Base-by-base conservation (phyloP, 192 early-diverging fungal species). In the Linnemannia elongata region DNA sequence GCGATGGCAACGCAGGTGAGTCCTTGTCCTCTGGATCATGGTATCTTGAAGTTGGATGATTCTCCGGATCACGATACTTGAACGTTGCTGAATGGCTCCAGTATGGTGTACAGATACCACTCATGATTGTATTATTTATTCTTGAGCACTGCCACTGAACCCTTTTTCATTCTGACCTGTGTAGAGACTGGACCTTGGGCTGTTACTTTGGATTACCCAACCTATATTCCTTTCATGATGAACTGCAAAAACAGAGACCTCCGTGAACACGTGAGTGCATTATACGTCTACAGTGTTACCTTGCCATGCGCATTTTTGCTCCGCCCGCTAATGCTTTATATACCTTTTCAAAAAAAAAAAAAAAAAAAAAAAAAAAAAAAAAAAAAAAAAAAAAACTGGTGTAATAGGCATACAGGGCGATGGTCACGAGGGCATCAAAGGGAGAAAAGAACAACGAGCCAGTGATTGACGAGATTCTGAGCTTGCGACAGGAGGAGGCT, bases 151-250 rank as follows among this genome's bases (percentile, higher is more conserved):
- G 12, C 12, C 9, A n/a, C 57, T 60, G n/a, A 60, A 0, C 35
- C 12, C 30, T 4, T 66, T 2, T 15, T 30, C 10, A 30, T 8
- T 38, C 7, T 60, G 13, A 33, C 35, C 35, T 1, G 18, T 44
- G 4, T 76, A 82, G 88, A 90, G 22, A 80, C 82, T 3, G 89
- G 90, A 20, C 89, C 89, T 15, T 93, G 90, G 81, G 89, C 88
- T 39, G 87, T 92, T 30, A 93, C 93, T 4, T 63, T 93, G 60
- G 93, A 93, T 77, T 79, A 75, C 24, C 91, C 93, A 6, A 89
- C 89, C 9, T 87, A 87, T 69, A 88, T 87, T 5, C 91, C 93
- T 2, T 92, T 93, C 36, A 90, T 93, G 88, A 92, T 90, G 91
- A 91, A 88, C 80, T 91, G 91, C 78, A 87, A 81, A 24, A 92